Conservation (phyloP, 1,284 basidiomycete species). For the Melanopsichium pennsylvanicum region DNA sequence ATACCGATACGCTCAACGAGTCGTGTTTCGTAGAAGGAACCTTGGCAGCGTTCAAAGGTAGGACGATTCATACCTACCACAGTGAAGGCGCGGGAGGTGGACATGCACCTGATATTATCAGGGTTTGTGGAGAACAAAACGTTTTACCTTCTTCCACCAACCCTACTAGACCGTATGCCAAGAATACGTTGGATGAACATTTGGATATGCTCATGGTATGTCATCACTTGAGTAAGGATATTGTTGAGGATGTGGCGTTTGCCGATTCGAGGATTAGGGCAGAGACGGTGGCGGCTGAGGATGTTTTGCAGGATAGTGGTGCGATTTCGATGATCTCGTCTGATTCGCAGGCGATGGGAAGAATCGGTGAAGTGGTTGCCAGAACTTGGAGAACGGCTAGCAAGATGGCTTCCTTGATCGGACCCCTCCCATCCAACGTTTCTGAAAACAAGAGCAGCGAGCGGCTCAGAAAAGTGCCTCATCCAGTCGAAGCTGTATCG, state of each 20-base stretch:
- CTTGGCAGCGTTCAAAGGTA: conserved; percentile 84
- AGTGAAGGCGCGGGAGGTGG: conserved; percentile 73
- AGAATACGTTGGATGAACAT: conserved; percentile 95
- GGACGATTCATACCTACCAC: conserved; percentile 85
- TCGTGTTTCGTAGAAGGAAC: conserved; percentile 90
- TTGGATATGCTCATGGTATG: conserved; percentile 96
- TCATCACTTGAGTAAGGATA: conserved; percentile 64
- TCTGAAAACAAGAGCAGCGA: too few relatives aligned
- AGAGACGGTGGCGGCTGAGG: conserved; percentile 97
- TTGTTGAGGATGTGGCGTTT: conserved; percentile 89
- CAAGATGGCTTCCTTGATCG: conserved; percentile 85
- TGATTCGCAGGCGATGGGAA: conserved; percentile 96
- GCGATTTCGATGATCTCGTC: conserved; percentile 95
- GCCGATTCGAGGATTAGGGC: conserved; percentile 96
- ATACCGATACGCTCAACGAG: conserved; percentile 80
- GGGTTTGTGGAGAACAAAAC: conserved; percentile 87
- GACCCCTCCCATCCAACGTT: conserved; percentile 72
- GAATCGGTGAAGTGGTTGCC: conserved; percentile 88
- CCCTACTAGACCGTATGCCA: conserved; percentile 89
- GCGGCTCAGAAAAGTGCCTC: too few relatives aligned
- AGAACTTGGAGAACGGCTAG: conserved; percentile 96
- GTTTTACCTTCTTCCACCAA: conserved; percentile 98
- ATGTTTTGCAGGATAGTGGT: conserved; percentile 91
- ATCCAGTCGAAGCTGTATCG: conserved; percentile 70
- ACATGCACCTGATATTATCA: conserved; percentile 97